These are phyloP conservation scores for Mycosarcoma mackinlayi DNA, from an alignment of 1,284 basidiomycete genomes.

Conservation along the genomic window DNA sequence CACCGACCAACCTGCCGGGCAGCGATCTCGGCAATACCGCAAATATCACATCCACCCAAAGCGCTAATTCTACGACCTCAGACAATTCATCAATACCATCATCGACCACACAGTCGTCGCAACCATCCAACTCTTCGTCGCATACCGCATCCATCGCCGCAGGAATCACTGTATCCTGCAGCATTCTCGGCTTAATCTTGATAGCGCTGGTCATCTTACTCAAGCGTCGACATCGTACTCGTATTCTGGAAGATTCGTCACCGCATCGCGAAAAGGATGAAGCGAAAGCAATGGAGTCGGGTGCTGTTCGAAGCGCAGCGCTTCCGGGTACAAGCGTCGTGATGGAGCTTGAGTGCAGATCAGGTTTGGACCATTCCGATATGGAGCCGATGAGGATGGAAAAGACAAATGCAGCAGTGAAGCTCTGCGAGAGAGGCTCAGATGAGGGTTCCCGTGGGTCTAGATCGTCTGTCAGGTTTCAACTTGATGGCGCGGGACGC, in stretches of 20 bases:
- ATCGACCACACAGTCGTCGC: background rate
- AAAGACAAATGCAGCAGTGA: background rate
- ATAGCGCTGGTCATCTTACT: slow-evolving; percentile 21
- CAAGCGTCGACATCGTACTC: slow-evolving; percentile 16
- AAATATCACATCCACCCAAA: too few species aligned
- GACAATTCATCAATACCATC: background rate
- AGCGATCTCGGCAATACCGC: slow-evolving; percentile 1
- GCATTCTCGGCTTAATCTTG: slow-evolving; percentile 1
- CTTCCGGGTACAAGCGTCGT: too few species aligned
- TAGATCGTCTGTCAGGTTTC: background rate
- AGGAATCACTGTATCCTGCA: slow-evolving; percentile 19
- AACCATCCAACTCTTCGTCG: background rate
- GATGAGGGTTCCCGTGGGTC: slow-evolving; percentile 6
- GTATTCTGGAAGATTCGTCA: too few species aligned
- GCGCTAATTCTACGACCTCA: background rate
- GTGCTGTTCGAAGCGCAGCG: background rate
- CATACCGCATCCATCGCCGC: slow-evolving; percentile 5
- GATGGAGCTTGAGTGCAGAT: too few species aligned
- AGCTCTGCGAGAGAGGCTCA: background rate
- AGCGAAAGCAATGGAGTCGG: slow-evolving; percentile 5
- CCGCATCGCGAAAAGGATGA: slow-evolving; percentile 3
- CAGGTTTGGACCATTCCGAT: too few species aligned
- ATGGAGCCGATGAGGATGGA: too few species aligned
- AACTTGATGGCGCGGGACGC: background rate
- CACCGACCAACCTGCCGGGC: background rate